Percentiles rank a stretch among this genome's conserved stretches.
Evolutionary conservation across 179 eudicot species (phyloP).

Genomic region (Amaranthus tricolor): DNA sequence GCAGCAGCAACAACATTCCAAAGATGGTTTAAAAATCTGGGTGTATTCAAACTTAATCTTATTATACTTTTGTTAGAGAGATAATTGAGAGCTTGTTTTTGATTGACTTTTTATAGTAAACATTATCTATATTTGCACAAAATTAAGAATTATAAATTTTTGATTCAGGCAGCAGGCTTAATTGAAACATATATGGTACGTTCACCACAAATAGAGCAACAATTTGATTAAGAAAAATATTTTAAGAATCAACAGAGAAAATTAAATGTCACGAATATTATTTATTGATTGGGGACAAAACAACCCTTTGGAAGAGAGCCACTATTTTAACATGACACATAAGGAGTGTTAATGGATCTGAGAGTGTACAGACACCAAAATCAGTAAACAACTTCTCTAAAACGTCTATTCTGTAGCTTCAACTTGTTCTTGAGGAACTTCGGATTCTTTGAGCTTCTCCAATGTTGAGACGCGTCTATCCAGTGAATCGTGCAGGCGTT

Average conservation of each 20-base stretch:
- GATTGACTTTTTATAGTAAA: too few species aligned
- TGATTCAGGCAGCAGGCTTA: too few species aligned
- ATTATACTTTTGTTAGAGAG: too few species aligned
- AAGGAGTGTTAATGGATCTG: constrained; percentile 11
- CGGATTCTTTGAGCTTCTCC: constrained; percentile 54
- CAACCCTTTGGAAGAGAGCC: constrained; percentile 8
- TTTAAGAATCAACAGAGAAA: not conserved
- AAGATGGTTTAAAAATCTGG: too few species aligned
- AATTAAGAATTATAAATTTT: too few species aligned
- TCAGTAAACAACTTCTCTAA: constrained; percentile 5
- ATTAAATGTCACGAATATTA: constrained; percentile 12
- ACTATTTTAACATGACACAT: constrained; percentile 11
- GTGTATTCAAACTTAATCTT: too few species aligned
- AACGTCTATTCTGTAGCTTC: constrained; percentile 49
- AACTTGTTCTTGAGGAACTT: constrained; percentile 41
- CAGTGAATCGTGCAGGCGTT: constrained; percentile 54
- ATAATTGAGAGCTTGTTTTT: too few species aligned
- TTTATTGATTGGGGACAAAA: constrained; percentile 15
- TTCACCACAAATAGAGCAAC: too few species aligned
- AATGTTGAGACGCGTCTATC: constrained; percentile 61
- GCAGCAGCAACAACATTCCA: too few species aligned
- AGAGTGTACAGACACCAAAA: constrained; percentile 26
- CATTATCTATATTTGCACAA: too few species aligned
- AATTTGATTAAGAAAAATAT: too few species aligned
- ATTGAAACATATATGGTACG: too few species aligned